phyloP scores from a whole-genome alignment of 768 basidiomycete species.

The Mycena indigotica region DNA sequence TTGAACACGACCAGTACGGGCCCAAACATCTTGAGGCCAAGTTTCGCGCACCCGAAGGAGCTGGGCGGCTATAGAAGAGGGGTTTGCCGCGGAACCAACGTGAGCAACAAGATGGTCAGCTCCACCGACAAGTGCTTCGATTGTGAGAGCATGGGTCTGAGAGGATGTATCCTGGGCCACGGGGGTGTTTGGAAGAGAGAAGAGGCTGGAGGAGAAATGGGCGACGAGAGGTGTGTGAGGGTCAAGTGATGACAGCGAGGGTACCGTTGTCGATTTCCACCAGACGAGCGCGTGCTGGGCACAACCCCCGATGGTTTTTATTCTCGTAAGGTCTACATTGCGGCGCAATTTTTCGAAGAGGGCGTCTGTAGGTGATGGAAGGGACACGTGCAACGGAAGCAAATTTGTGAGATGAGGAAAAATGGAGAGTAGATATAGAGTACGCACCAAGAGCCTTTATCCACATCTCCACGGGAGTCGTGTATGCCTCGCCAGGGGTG shows the following conservation, averaged over 20 bases:
- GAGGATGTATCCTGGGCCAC: slow-evolving; percentile 81
- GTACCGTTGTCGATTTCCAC: slow-evolving; percentile 82
- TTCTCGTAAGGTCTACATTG: slow-evolving; percentile 68
- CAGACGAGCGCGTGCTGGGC: slow-evolving; percentile 85
- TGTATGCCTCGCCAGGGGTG: slow-evolving; percentile 83
- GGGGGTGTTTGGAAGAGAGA: slow-evolving; percentile 74
- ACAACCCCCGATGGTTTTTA: slow-evolving; percentile 76
- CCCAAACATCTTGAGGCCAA: slow-evolving; percentile 79
- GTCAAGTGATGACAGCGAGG: slow-evolving; percentile 72
- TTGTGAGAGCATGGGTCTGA: slow-evolving; percentile 72
- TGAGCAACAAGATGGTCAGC: slow-evolving; percentile 76
- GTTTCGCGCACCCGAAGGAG: slow-evolving; percentile 77
- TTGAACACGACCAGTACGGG: slow-evolving; percentile 72
- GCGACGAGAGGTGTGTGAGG: slow-evolving; percentile 68
- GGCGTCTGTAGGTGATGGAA: slow-evolving; percentile 51
- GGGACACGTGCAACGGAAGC: slow-evolving; percentile 27
- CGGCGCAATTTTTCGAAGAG: slow-evolving; percentile 74
- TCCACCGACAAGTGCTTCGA: slow-evolving; percentile 76
- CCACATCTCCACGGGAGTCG: slow-evolving; percentile 91
- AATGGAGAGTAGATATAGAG: slow-evolving; percentile 16
- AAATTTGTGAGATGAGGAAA: slow-evolving; percentile 45
- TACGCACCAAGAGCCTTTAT: slow-evolving; percentile 78
- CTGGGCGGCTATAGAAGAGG: slow-evolving; percentile 74
- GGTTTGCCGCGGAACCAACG: slow-evolving; percentile 71
- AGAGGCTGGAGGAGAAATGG: slow-evolving; percentile 67